Evolutionary conservation across 2,329 filamentous ascomycete genomes (phyloP).

Genomic region (Biscogniauxia marginata): DNA sequence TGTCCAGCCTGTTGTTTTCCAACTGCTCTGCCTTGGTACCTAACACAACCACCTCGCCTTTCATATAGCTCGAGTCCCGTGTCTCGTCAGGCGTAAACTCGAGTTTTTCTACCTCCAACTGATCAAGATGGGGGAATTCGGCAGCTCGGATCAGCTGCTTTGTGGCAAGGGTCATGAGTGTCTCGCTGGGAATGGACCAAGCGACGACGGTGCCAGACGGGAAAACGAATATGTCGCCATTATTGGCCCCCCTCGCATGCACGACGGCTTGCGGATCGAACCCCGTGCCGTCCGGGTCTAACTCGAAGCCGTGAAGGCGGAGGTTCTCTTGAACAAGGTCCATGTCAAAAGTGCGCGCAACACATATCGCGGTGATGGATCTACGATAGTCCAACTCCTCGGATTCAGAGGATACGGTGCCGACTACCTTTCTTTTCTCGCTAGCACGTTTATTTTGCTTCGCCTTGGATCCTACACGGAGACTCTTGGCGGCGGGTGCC

Average conservation of each 20-base stretch:
- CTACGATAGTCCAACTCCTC: conserved; percentile 41
- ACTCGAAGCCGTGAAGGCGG: conserved; percentile 56
- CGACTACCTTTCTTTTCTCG: conserved; percentile 41
- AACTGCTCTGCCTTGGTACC: conserved; percentile 65
- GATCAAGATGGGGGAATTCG: conserved; percentile 66
- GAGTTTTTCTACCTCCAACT: conserved; percentile 83
- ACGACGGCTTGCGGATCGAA: conserved; percentile 63
- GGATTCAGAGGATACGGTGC: conserved; percentile 27
- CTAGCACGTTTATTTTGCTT: conserved; percentile 53
- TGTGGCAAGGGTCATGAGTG: conserved; percentile 68
- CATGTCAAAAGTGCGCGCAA: conserved; percentile 66
- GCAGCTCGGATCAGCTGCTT: conserved; percentile 74
- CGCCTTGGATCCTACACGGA: conserved; percentile 82
- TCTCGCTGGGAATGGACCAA: conserved; percentile 80
- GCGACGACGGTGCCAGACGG: conserved; percentile 90
- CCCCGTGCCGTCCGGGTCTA: conserved; percentile 60
- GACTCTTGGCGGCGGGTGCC: conserved; percentile 56
- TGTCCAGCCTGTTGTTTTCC: conserved; percentile 46
- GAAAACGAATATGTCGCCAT: conserved; percentile 92
- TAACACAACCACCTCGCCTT: conserved; percentile 84
- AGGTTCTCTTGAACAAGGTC: conserved; percentile 56
- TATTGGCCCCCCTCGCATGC: conserved; percentile 58
- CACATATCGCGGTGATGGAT: conserved; percentile 57
- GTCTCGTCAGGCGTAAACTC: conserved; percentile 77
- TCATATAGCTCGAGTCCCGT: conserved; percentile 73